Evolutionary conservation across 2,329 filamentous ascomycete species (phyloP).

Genomic region (Ophiosphaerella herpotricha): DNA sequence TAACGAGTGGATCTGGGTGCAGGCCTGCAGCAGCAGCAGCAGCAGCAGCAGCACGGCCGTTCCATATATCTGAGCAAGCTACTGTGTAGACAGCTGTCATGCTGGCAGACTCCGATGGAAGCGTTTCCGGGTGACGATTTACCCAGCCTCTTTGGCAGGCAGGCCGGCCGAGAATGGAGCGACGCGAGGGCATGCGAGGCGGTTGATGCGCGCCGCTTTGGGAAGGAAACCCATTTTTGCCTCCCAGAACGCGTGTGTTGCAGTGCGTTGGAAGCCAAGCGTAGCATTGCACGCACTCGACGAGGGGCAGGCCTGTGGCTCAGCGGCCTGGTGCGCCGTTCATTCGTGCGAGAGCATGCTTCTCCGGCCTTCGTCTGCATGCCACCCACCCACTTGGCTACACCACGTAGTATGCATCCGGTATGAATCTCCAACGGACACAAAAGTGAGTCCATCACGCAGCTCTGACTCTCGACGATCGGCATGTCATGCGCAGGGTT

Average conservation of each 20-base stretch:
- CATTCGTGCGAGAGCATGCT: conserved; percentile 4
- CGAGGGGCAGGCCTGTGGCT: conserved; percentile 12
- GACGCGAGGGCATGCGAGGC: conserved; percentile 14
- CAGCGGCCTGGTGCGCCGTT: conserved; percentile 11
- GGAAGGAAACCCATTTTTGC: conserved; percentile 16
- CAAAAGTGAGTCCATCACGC: conserved; percentile 4
- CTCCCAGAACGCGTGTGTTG: conserved; percentile 24
- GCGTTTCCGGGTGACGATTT: conserved; percentile 46
- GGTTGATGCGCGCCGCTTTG: conserved; percentile 10
- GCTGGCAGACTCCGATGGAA: conserved; percentile 9
- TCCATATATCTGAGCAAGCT: conserved; percentile 65
- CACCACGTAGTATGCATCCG: neutral
- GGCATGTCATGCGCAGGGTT: conserved; percentile 27
- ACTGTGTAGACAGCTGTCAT: conserved; percentile 6
- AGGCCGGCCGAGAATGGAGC: conserved; percentile 21
- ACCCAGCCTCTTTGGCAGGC: conserved; percentile 30
- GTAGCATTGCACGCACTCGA: conserved; percentile 9
- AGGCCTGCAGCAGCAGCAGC: conserved; percentile 42
- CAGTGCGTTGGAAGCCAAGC: conserved; percentile 18
- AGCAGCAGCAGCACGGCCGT: conserved; percentile 57
- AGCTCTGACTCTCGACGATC: conserved; percentile 21
- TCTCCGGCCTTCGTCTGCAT: conserved; percentile 2
- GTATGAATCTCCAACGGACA: too few species aligned
- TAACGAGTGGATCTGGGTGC: conserved; percentile 30
- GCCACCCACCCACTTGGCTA: conserved; percentile 6